These are phyloP conservation scores for Mortierella sp. DNA, from an alignment of 371 early-diverging fungal genomes.

Conservation along the genomic window DNA sequence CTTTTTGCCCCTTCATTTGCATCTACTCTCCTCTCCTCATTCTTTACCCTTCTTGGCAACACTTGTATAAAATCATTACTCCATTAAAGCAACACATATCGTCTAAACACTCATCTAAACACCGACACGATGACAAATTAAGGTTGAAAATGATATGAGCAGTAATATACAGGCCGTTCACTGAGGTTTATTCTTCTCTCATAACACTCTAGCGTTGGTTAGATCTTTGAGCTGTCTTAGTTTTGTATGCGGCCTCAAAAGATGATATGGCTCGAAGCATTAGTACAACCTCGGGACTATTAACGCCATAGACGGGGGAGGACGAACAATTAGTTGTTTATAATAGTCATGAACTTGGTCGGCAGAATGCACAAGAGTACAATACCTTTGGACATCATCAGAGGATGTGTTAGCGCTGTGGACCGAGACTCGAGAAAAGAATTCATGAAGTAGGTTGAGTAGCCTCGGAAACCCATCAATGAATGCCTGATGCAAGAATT, in stretches of 20 bases:
- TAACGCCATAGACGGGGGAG: background rate
- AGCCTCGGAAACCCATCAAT: slow-evolving; percentile 83
- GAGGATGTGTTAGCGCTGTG: slow-evolving; percentile 63
- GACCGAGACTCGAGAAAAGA: slow-evolving; percentile 79
- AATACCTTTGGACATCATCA: slow-evolving; percentile 70
- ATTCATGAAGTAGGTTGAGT: slow-evolving; percentile 79
- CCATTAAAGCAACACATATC: background rate
- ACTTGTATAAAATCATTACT: slow-evolving; percentile 7
- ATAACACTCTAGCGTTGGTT: slow-evolving; percentile 60
- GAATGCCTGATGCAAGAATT: slow-evolving; percentile 77
- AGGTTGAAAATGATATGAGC: background rate
- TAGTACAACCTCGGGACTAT: slow-evolving; percentile 74
- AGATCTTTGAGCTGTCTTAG: slow-evolving; percentile 71
- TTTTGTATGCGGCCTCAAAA: slow-evolving; percentile 78
- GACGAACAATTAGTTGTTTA: background rate
- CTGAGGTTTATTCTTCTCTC: slow-evolving; percentile 1
- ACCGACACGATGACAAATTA: no score
- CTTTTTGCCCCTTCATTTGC: background rate
- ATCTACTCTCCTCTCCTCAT: background rate
- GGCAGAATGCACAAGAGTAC: no score
- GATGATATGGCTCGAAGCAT: slow-evolving; percentile 75
- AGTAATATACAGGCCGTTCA: background rate
- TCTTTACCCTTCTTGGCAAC: background rate
- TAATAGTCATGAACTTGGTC: background rate
- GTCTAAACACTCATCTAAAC: background rate